Conservation (phyloP, 129 eudicot species). For the Centaurea solstitialis region DNA sequence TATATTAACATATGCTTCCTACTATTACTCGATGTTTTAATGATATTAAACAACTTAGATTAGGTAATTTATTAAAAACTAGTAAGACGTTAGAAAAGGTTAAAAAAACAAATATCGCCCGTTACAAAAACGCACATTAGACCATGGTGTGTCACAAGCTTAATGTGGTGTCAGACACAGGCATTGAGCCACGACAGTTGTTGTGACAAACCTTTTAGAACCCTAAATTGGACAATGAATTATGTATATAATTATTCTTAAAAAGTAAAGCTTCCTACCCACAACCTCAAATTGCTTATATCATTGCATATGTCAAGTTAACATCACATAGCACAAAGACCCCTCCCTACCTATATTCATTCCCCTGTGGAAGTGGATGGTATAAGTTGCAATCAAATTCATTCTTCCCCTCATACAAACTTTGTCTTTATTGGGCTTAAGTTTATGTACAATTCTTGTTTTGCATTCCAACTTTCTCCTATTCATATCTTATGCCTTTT, state of each 20-base stretch:
- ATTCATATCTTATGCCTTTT: conserved; percentile 18
- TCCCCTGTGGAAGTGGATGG: conserved; percentile 34
- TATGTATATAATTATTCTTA: conserved; percentile 14
- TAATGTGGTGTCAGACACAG: too few species aligned
- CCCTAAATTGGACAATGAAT: conserved; percentile 6
- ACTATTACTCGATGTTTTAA: neutral
- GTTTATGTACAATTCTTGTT: conserved; percentile 18
- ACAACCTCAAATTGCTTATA: conserved; percentile 29
- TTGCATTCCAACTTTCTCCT: conserved; percentile 22
- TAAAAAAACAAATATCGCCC: neutral
- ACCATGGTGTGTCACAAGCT: neutral
- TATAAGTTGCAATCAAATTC: conserved; percentile 34
- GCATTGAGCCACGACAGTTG: neutral
- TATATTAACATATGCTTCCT: neutral
- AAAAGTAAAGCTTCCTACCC: conserved; percentile 25
- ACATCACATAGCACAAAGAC: conserved; percentile 50
- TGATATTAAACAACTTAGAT: neutral
- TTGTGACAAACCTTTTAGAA: too few species aligned
- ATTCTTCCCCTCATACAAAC: conserved; percentile 18
- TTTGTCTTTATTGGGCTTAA: conserved; percentile 29
- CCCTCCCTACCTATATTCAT: conserved; percentile 27
- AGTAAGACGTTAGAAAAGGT: neutral
- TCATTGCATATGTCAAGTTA: conserved; percentile 50
- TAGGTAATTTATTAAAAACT: neutral
- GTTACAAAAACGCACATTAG: too few species aligned